Conservation (phyloP, 2,329 filamentous ascomycete genomes). For the Paecilomyces dactylethromorphus region DNA sequence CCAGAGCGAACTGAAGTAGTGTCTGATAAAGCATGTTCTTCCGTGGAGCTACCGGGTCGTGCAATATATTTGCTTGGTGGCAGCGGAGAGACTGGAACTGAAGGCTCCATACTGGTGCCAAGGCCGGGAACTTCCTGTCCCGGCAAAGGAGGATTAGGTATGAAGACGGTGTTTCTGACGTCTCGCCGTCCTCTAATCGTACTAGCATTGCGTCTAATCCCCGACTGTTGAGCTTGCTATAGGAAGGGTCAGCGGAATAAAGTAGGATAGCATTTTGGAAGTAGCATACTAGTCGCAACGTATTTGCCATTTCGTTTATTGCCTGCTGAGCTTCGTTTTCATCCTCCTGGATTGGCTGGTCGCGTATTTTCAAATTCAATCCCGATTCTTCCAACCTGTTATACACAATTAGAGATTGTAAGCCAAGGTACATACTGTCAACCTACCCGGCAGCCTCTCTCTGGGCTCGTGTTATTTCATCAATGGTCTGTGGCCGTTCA, state of each 20-base stretch:
- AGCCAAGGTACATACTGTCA: background rate
- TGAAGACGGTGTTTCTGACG: slow-evolving; percentile 83
- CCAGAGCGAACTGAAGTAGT: slow-evolving; percentile 87
- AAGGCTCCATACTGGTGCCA: slow-evolving; percentile 17
- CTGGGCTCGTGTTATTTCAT: slow-evolving; percentile 39
- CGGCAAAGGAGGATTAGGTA: slow-evolving; percentile 46
- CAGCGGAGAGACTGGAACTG: slow-evolving; percentile 30
- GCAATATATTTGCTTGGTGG: slow-evolving; percentile 30
- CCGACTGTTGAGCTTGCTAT: slow-evolving; percentile 40
- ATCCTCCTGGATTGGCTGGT: slow-evolving; percentile 45
- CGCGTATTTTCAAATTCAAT: slow-evolving; percentile 42
- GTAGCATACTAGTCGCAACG: slow-evolving; percentile 36
- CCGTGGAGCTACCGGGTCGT: slow-evolving; percentile 48
- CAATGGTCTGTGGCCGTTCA: slow-evolving; percentile 33
- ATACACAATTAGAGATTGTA: slow-evolving; percentile 10
- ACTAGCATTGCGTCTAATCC: slow-evolving; percentile 61
- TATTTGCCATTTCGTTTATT: slow-evolving; percentile 43
- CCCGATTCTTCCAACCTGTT: slow-evolving; percentile 35
- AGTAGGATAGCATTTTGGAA: background rate
- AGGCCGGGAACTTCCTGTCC: slow-evolving; percentile 25
- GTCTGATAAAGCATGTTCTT: slow-evolving; percentile 69
- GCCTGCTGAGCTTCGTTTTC: slow-evolving; percentile 43
- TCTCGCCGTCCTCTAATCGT: slow-evolving; percentile 85
- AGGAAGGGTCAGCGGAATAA: slow-evolving; percentile 11
- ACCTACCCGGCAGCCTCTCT: slow-evolving; percentile 37